Conservation (phyloP, 148 eudicot genomes). For the Rhododendron ferrugineum region DNA sequence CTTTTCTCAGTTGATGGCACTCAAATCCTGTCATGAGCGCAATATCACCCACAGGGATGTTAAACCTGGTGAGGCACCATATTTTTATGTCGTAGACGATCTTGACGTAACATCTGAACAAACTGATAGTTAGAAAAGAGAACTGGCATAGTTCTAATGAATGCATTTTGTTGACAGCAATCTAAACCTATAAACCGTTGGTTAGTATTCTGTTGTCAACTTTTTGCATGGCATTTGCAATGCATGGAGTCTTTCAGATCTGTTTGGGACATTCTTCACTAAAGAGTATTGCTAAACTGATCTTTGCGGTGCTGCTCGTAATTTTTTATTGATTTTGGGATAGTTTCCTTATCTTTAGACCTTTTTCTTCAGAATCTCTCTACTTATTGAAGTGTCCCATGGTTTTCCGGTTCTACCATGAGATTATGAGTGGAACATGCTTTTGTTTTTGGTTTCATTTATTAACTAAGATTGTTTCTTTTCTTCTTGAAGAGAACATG, state of each 20-base stretch:
- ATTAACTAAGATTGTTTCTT: conserved; percentile 13
- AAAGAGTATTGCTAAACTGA: not conserved
- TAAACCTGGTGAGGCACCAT: conserved; percentile 80
- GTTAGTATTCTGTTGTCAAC: not conserved
- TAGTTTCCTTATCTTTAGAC: not conserved
- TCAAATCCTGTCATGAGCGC: conserved; percentile 92
- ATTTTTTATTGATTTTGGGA: not conserved
- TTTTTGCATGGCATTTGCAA: not conserved
- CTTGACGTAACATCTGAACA: not conserved
- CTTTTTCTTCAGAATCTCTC: not conserved
- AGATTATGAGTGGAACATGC: not conserved
- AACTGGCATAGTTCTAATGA: not conserved
- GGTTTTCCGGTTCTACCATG: not conserved
- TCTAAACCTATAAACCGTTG: not conserved
- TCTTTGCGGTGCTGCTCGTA: not conserved
- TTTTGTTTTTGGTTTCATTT: not conserved
- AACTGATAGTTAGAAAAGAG: not conserved
- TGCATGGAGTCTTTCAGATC: not conserved
- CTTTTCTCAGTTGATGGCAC: conserved; percentile 68
- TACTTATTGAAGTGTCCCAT: not conserved
- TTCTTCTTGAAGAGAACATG: conserved; percentile 80
- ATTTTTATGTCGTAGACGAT: not conserved
- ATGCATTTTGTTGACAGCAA: not conserved
- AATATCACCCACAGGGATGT: conserved; percentile 96
- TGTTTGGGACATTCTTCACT: not conserved